Conservation (phyloP, 805 yeast species). For the Spathaspora sp. region DNA sequence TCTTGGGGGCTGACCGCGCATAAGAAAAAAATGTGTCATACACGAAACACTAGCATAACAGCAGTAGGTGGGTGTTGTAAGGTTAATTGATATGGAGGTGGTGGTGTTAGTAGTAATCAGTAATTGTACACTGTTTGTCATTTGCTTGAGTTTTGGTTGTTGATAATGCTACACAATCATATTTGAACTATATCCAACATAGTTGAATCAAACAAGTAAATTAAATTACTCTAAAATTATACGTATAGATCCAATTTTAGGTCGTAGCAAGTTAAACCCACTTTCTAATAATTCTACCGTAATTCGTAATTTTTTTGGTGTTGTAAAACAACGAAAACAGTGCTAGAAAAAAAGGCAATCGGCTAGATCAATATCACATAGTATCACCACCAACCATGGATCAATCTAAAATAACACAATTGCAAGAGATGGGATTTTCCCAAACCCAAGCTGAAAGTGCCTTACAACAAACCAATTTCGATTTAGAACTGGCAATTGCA, state of each 20-base stretch:
- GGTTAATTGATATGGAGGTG: background rate
- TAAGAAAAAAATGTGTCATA: background rate
- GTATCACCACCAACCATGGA: conserved; percentile 5
- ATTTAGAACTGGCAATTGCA: conserved; percentile 24
- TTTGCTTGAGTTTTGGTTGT: no score
- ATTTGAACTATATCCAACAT: no score
- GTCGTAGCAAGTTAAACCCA: no score
- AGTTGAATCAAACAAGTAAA: no score
- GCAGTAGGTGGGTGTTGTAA: background rate
- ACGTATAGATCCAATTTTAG: no score
- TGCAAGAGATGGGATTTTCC: conserved; percentile 39
- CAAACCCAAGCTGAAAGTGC: conserved; percentile 38
- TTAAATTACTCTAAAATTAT: no score
- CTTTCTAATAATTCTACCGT: no score
- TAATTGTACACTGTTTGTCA: no score
- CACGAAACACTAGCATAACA: background rate
- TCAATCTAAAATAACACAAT: conserved; percentile 15
- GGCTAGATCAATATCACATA: background rate
- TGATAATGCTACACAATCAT: no score
- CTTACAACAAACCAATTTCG: conserved; percentile 19
- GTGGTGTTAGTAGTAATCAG: background rate
- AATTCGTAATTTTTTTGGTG: no score
- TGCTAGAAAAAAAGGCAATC: no score
- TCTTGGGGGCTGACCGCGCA: background rate
- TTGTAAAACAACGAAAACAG: no score